phyloP scores from a whole-genome alignment of 2,329 filamentous ascomycete genomes.

The Pestalotiopsis sp. region DNA sequence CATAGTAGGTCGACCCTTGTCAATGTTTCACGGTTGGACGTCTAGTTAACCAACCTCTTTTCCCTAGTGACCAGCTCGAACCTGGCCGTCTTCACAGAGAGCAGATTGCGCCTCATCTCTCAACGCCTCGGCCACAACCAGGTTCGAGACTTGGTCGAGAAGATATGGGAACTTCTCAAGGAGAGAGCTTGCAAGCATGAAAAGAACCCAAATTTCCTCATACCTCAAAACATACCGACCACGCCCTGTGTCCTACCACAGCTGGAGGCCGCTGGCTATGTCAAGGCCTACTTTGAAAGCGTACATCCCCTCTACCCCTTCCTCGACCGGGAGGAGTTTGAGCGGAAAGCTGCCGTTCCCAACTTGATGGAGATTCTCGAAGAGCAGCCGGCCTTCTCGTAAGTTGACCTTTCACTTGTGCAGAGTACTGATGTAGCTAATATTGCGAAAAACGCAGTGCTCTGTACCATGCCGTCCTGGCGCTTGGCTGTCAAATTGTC shows the following conservation, averaged over 20 bases:
- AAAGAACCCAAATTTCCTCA: background rate
- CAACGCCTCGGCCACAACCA: conserved; percentile 9
- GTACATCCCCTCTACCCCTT: conserved; percentile 7
- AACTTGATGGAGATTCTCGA: background rate
- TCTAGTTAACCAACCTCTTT: background rate
- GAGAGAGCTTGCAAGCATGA: background rate
- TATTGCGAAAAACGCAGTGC: background rate
- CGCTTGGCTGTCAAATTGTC: conserved; percentile 5
- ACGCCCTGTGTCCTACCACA: background rate
- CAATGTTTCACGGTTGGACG: background rate
- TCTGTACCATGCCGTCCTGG: conserved; percentile 6
- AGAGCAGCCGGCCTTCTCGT: conserved; percentile 5
- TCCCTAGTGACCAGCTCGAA: conserved; percentile 1
- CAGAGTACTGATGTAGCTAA: background rate
- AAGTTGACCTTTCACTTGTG: background rate
- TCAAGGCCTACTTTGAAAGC: conserved; percentile 5
- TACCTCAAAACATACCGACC: background rate
- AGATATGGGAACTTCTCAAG: background rate
- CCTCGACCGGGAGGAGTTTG: background rate
- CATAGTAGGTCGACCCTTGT: background rate
- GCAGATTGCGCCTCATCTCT: conserved; percentile 8
- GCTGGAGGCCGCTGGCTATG: background rate
- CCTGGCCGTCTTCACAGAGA: conserved; percentile 8
- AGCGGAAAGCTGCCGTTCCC: background rate
- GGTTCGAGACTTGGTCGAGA: conserved; percentile 3